Evolutionary conservation across 2,329 filamentous ascomycete genomes (phyloP).

Genomic region (Huntiella savannae): DNA sequence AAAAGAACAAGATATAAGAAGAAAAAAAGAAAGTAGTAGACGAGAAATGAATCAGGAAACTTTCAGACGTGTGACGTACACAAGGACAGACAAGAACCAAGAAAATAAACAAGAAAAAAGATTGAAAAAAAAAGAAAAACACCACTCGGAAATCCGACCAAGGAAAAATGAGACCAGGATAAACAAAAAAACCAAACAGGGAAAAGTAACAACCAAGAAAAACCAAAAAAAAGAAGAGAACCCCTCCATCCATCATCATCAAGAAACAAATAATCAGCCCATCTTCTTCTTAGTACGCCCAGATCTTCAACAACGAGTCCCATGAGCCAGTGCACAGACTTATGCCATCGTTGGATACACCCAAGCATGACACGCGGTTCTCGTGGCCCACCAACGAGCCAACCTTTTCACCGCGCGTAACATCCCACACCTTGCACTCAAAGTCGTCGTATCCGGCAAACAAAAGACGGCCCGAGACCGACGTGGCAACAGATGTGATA

Average conservation of each 20-base stretch:
- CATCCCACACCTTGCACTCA: constrained; percentile 99
- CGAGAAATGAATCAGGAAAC: no score
- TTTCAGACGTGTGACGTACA: no score
- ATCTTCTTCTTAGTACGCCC: constrained; percentile 46
- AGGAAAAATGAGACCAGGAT: not conserved
- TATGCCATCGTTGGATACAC: constrained; percentile 97
- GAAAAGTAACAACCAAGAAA: not conserved
- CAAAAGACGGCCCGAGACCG: constrained; percentile 80
- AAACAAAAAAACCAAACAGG: not conserved
- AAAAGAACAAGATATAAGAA: no score
- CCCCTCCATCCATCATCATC: not conserved
- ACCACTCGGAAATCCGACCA: not conserved
- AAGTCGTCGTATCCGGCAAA: constrained; percentile 98
- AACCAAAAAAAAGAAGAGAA: not conserved
- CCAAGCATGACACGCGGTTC: constrained; percentile 95
- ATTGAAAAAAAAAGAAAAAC: constrained; percentile 1
- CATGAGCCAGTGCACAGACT: constrained; percentile 98
- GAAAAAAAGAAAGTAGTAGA: no score
- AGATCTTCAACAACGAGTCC: constrained; percentile 91
- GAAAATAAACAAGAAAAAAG: not conserved
- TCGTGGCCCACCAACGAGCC: constrained; percentile 93
- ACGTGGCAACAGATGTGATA: constrained; percentile 95
- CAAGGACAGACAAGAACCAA: not conserved
- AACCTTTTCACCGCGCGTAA: constrained; percentile 89
- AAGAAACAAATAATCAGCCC: not conserved